These are phyloP conservation scores for Serendipita sp. DNA, from an alignment of 768 basidiomycete species.

Conservation along the genomic window DNA sequence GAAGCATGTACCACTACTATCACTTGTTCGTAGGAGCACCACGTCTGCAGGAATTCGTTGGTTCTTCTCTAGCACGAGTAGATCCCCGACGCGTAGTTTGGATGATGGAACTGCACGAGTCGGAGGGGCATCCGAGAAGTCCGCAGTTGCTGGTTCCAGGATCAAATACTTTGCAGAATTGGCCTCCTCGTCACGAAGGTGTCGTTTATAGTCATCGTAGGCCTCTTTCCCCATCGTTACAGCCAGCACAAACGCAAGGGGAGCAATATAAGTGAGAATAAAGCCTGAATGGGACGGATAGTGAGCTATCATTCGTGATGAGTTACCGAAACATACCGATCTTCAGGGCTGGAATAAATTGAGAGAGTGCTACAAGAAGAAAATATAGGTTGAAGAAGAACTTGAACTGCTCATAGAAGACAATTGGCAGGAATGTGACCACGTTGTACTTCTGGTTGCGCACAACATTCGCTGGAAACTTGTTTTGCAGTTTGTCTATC, in stretches of 20 bases:
- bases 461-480: conserved; percentile 76
- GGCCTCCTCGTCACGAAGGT: conserved; percentile 81
- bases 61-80: conserved; percentile 88
- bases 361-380: conserved; percentile 86
- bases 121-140: conserved; percentile 19
- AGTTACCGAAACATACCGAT: conserved; percentile 40
- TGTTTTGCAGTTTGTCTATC: conserved; percentile 51
- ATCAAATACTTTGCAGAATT: conserved; percentile 85
- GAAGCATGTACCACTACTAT: conserved; percentile 85
- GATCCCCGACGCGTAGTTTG: conserved; percentile 75
- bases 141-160: conserved; percentile 34
- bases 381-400: conserved; percentile 99
- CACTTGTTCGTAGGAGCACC: conserved; percentile 73
- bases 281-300: conserved; percentile 39
- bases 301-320: background rate
- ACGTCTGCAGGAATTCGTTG: conserved; percentile 92
- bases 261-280: conserved; percentile 89
- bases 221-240: conserved; percentile 99
- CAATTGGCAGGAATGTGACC: conserved; percentile 90
- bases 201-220: conserved; percentile 92
- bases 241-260: conserved; percentile 82
- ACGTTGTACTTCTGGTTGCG: conserved; percentile 97
- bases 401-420: conserved; percentile 98
- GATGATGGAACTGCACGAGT: conserved; percentile 74
- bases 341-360: conserved; percentile 89